A percentile compares a stretch with the other conserved stretches of the same genome.
Conservation (phyloP, 805 yeast species). For the Yarrowia hollandica region DNA sequence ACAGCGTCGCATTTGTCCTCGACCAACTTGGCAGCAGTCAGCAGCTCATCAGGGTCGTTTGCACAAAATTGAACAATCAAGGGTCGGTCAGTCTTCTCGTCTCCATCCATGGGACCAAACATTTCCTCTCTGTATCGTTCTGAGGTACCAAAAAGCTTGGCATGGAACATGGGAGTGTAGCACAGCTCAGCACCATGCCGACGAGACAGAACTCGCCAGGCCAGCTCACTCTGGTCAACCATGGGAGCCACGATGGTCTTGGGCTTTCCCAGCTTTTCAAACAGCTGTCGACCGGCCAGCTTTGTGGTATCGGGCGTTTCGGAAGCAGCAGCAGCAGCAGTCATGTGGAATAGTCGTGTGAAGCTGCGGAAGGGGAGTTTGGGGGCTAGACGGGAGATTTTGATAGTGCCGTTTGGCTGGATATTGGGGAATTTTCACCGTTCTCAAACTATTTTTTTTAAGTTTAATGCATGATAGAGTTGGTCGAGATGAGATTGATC, state of each 20-base stretch:
- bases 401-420: constrained; percentile 24
- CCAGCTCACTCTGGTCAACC: constrained; percentile 96
- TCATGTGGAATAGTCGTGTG: constrained; percentile 19
- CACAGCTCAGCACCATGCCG: constrained; percentile 90
- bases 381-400: constrained; percentile 7
- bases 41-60: constrained; percentile 81
- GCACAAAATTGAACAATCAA: constrained; percentile 95
- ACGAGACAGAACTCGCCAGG: constrained; percentile 88
- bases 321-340: constrained; percentile 2
- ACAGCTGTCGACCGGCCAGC: constrained; percentile 66
- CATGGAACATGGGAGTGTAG: constrained; percentile 97
- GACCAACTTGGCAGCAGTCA: constrained; percentile 78
- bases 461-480: constrained; percentile 11
- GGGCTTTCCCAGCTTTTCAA: constrained; percentile 69
- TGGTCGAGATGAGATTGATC: constrained; percentile 4
- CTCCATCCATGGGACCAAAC: constrained; percentile 71
- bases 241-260: constrained; percentile 91
- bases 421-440: neutral
- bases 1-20: constrained; percentile 91
- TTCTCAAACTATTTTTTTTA: constrained; percentile 11
- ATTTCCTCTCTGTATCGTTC: constrained; percentile 75
- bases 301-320: constrained; percentile 34
- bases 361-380: constrained; percentile 10
- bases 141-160: constrained; percentile 81
- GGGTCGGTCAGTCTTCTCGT: constrained; percentile 69